A percentile compares a stretch with the other conserved stretches of the same genome.
Evolutionary conservation across 2,329 filamentous ascomycete genomes (phyloP).

Genomic region (Pseudodiploospora longispora): DNA sequence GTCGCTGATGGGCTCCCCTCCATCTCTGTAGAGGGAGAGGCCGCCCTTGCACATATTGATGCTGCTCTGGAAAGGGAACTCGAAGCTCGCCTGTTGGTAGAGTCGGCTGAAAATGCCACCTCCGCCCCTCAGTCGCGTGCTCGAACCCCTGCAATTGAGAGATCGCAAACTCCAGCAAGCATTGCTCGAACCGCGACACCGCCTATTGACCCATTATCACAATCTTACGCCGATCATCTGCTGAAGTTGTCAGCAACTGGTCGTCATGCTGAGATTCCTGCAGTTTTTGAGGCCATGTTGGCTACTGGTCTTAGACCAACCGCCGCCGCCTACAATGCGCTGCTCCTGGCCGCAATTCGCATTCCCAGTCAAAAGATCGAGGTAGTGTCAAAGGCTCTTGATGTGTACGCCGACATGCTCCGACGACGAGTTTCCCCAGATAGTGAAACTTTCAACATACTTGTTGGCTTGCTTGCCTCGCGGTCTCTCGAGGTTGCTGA

Average conservation of each 20-base stretch:
- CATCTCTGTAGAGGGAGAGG: conserved; percentile 41
- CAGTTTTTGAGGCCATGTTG: conserved; percentile 85
- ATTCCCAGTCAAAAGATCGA: conserved; percentile 72
- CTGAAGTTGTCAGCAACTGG: conserved; percentile 61
- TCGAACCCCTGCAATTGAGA: conserved; percentile 33
- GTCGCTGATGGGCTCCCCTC: conserved; percentile 21
- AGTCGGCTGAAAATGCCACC: conserved; percentile 35
- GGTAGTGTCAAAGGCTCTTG: conserved; percentile 81
- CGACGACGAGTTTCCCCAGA: conserved; percentile 75
- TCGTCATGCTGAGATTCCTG: conserved; percentile 80
- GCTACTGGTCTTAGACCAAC: conserved; percentile 73
- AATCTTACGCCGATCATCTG: conserved; percentile 71
- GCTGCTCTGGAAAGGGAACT: conserved; percentile 77
- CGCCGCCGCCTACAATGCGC: conserved; percentile 81
- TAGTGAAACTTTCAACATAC: conserved; percentile 76
- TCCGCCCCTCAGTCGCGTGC: conserved; percentile 33
- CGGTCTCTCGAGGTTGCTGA: conserved; percentile 71
- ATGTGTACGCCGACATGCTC: conserved; percentile 96
- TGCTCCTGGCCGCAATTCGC: conserved; percentile 76
- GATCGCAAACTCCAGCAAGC: conserved; percentile 35
- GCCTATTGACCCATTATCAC: conserved; percentile 54
- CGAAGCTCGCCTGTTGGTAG: conserved; percentile 41
- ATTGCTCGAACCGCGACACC: conserved; percentile 52
- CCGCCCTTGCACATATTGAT: conserved; percentile 72
- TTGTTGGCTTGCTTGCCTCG: conserved; percentile 74